phyloP scores from a whole-genome alignment of 495 filamentous ascomycete species.

The Podospora pseudoanserina region DNA sequence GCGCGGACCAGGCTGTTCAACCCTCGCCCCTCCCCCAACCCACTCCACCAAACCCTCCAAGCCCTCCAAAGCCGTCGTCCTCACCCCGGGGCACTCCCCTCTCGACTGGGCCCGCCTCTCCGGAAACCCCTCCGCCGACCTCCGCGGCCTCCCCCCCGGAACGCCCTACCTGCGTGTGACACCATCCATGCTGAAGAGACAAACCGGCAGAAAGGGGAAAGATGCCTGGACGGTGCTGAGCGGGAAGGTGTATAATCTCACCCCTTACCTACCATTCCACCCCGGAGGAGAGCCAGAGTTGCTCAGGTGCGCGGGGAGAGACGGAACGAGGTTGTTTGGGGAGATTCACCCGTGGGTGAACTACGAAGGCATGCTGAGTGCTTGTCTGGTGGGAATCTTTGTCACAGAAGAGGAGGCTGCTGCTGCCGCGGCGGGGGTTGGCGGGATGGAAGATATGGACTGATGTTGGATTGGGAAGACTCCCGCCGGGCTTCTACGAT shows the following conservation, averaged over 20 bases:
- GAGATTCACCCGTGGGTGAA: slow-evolving; percentile 98
- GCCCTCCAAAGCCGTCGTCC: slow-evolving; percentile 57
- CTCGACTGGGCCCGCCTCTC: slow-evolving; percentile 90
- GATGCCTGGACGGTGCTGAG: slow-evolving; percentile 86
- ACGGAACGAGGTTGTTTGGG: slow-evolving; percentile 76
- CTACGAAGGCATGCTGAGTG: slow-evolving; percentile 86
- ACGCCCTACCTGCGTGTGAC: slow-evolving; percentile 60
- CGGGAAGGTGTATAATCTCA: slow-evolving; percentile 90
- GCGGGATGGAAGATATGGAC: slow-evolving; percentile 66
- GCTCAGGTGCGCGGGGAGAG: slow-evolving; percentile 71
- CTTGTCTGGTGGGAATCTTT: slow-evolving; percentile 80
- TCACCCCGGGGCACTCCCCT: slow-evolving; percentile 84
- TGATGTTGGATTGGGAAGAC: slow-evolving; percentile 27
- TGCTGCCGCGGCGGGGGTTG: slow-evolving; percentile 44
- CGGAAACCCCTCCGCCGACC: slow-evolving; percentile 59
- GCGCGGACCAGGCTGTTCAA: slow-evolving; percentile 35
- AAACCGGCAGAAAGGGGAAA: slow-evolving; percentile 74
- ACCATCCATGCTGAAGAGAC: slow-evolving; percentile 67
- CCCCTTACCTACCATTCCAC: slow-evolving; percentile 84
- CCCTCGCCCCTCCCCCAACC: slow-evolving; percentile 46
- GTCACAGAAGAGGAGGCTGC: slow-evolving; percentile 67
- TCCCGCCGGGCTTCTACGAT: neutral
- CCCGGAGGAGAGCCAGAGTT: slow-evolving; percentile 88
- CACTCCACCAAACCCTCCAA: slow-evolving; percentile 46
- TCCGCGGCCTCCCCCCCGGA: slow-evolving; percentile 53